Evolutionary conservation across 169 alveolate genomes (phyloP).

Genomic region (Theileria sp.): DNA sequence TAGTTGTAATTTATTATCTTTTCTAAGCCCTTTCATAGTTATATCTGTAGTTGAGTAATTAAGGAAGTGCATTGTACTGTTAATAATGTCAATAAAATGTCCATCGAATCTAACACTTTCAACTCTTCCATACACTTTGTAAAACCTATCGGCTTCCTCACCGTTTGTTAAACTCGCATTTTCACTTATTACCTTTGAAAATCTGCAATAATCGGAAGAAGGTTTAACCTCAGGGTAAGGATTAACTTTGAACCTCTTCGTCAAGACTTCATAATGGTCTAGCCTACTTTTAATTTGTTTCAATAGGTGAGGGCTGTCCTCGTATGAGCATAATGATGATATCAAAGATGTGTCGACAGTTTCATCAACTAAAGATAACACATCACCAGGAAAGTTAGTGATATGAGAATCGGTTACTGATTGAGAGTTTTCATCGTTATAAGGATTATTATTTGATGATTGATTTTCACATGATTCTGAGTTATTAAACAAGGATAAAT

Average conservation of each 20-base stretch:
- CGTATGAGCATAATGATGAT: background rate
- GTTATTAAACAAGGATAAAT: too few species aligned
- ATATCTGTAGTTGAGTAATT: background rate
- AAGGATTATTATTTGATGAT: background rate
- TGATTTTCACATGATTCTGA: background rate
- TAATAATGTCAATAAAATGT: conserved; percentile 38
- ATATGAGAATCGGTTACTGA: background rate
- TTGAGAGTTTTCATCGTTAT: background rate
- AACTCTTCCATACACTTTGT: conserved; percentile 43
- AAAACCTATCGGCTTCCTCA: conserved; percentile 21
- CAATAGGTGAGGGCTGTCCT: conserved; percentile 10
- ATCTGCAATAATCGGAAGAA: background rate
- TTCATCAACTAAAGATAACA: background rate
- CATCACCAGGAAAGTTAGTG: background rate
- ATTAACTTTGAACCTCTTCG: background rate
- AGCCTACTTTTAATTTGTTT: conserved; percentile 35
- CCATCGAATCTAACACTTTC: conserved; percentile 51
- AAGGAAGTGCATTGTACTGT: background rate
- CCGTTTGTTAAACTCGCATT: conserved; percentile 25
- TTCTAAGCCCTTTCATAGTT: background rate
- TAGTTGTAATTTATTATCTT: conserved; percentile 32
- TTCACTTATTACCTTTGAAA: background rate
- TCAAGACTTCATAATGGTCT: conserved; percentile 10
- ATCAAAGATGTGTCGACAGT: background rate
- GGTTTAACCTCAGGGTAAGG: conserved; percentile 46